Conservation (phyloP, 1,139 yeast species). For the Fermentozyma sake region DNA sequence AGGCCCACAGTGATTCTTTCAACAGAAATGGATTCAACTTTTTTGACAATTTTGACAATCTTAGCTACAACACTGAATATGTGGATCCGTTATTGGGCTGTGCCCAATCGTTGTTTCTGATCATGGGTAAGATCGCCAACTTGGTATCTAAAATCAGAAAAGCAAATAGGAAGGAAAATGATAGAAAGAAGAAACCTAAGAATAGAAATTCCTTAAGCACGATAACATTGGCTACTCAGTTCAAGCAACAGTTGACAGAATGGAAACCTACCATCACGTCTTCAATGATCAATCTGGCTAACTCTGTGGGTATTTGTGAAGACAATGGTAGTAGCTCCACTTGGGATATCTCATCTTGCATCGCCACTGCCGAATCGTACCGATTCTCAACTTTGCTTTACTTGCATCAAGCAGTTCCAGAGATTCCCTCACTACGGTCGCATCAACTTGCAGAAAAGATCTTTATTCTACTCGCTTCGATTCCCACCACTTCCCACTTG, state of each 20-base stretch:
- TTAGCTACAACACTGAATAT: conserved; percentile 28
- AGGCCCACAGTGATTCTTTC: conserved; percentile 5
- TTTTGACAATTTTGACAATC: conserved; percentile 30
- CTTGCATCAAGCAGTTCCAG: conserved; percentile 68
- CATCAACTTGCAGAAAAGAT: conserved; percentile 58
- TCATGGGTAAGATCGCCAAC: conserved; percentile 60
- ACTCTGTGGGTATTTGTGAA: conserved; percentile 11
- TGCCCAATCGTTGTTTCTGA: conserved; percentile 57
- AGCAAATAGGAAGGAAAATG: conserved; percentile 9
- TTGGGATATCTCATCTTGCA: conserved; percentile 56
- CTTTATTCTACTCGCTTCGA: conserved; percentile 55
- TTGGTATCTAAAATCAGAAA: conserved; percentile 48
- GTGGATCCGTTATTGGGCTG: conserved; percentile 67
- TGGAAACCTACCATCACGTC: conserved; percentile 51
- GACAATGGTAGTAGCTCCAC: conserved; percentile 15
- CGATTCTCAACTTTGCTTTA: conserved; percentile 54
- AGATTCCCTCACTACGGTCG: conserved; percentile 52
- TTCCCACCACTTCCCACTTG: conserved; percentile 56
- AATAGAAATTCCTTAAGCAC: conserved; percentile 37
- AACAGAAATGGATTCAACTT: conserved; percentile 12
- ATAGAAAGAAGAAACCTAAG: conserved; percentile 7
- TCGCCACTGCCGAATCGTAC: conserved; percentile 69
- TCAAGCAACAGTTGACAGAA: conserved; percentile 46
- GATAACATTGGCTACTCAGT: conserved; percentile 51
- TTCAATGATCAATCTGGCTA: conserved; percentile 29